Evolutionary conservation across 306 rosid species (phyloP).

Genomic region (Prunus armeniaca): DNA sequence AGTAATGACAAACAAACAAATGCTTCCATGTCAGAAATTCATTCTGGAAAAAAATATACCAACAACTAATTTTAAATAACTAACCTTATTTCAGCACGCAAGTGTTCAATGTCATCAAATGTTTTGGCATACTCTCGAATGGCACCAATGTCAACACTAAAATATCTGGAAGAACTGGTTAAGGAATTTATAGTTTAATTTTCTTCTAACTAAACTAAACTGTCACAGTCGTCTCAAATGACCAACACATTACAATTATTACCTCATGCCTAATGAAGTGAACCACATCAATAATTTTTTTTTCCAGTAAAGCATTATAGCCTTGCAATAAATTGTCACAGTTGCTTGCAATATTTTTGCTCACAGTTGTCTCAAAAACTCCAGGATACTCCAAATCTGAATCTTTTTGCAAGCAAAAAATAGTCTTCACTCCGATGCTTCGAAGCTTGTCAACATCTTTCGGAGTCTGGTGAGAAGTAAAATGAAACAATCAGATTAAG

Average conservation of each 20-base stretch:
- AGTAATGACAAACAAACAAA: not conserved
- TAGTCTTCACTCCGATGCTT: slow-evolving; percentile 82
- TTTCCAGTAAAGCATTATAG: not conserved
- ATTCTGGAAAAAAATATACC: not conserved
- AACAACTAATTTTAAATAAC: slow-evolving; percentile 14
- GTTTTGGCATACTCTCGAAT: slow-evolving; percentile 67
- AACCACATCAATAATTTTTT: not conserved
- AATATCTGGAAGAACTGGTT: slow-evolving; percentile 56
- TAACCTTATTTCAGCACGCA: slow-evolving; percentile 94
- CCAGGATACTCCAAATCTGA: slow-evolving; percentile 91
- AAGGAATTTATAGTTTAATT: slow-evolving; percentile 34
- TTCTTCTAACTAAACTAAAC: slow-evolving; percentile 14
- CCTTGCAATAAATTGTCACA: too few relatives aligned
- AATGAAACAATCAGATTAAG: slow-evolving; percentile 20
- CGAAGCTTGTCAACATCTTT: slow-evolving; percentile 88
- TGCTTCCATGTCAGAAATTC: not conserved
- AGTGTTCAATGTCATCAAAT: slow-evolving; percentile 71
- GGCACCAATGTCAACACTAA: slow-evolving; percentile 86
- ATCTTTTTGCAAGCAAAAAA: slow-evolving; percentile 88
- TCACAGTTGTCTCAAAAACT: not conserved
- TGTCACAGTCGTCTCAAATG: slow-evolving; percentile 16
- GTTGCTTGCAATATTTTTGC: too few relatives aligned
- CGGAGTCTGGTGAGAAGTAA: slow-evolving; percentile 55
- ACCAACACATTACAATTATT: not conserved
- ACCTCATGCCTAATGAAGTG: not conserved